Evolutionary conservation across 139 green algal genomes (phyloP).

Genomic region (Chlorella sp.): DNA sequence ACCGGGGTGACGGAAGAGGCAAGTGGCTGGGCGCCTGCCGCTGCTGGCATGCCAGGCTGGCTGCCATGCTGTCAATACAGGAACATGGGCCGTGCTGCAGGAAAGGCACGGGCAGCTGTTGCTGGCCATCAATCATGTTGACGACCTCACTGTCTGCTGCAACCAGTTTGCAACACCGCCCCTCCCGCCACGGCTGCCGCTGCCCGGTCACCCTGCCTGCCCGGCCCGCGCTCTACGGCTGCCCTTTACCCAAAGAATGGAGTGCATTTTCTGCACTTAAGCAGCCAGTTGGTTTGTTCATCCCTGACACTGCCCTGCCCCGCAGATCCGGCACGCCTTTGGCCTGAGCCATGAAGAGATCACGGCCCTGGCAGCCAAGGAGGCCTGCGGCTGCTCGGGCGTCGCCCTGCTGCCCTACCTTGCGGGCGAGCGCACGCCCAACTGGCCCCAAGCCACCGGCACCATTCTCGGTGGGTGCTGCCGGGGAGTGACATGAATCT

Average conservation of each 20-base stretch:
- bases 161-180: not conserved
- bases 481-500: no score
- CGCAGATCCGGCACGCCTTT: conserved; percentile 59
- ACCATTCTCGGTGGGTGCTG: conserved; percentile 61
- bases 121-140: not conserved
- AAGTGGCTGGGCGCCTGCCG: not conserved
- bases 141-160: not conserved
- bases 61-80: no score
- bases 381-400: conserved; percentile 73
- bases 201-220: not conserved
- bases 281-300: no score
- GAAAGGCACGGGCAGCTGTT: not conserved
- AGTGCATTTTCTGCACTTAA: no score
- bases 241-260: no score
- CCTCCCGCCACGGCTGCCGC: not conserved
- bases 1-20: conserved; percentile 80
- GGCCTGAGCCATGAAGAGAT: conserved; percentile 66
- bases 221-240: no score
- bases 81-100: not conserved
- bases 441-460: conserved; percentile 84
- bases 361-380: conserved; percentile 62
- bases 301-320: no score
- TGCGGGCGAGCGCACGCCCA: conserved; percentile 85
- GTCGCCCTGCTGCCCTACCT: conserved; percentile 87
- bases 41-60: no score